Conservation (phyloP, 306 rosid species). For the Abrus precatorius region DNA sequence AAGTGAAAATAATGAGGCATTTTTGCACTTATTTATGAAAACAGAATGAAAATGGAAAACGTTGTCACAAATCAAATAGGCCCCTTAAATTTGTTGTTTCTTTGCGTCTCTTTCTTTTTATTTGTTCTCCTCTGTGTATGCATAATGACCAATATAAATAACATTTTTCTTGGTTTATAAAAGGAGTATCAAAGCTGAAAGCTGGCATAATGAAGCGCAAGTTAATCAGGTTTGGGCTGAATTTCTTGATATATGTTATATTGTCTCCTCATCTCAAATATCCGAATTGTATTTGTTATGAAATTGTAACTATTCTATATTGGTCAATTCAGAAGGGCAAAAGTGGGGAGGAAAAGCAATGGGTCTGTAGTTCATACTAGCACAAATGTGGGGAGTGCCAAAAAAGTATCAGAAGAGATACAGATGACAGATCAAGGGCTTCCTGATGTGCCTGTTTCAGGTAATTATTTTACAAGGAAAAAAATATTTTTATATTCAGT, state of each 20-base stretch:
- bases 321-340: conserved; percentile 74
- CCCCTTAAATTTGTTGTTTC: not conserved
- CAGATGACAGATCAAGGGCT: conserved; percentile 55
- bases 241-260: conserved; percentile 43
- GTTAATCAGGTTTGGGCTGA: conserved; percentile 72
- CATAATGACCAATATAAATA: conserved; percentile 34
- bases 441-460: conserved; percentile 62
- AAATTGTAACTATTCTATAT: conserved; percentile 38
- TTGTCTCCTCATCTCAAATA: not conserved
- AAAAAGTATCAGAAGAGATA: conserved; percentile 62
- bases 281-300: conserved; percentile 39
- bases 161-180: conserved; percentile 47
- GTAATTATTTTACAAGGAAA: conserved; percentile 57
- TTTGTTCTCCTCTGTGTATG: conserved; percentile 29
- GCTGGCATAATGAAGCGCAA: conserved; percentile 73
- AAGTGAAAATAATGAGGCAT: not conserved
- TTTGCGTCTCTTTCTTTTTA: conserved; percentile 20
- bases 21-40: conserved; percentile 7
- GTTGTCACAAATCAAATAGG: conserved; percentile 7
- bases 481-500: not conserved
- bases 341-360: conserved; percentile 68
- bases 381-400: conserved; percentile 54
- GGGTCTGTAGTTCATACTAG: too few relatives aligned
- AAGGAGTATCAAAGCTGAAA: conserved; percentile 83
- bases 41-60: not conserved